Evolutionary conservation across 805 yeast genomes (phyloP), one percentile per base, ranked within the genome.

Genomic region (Metschnikowia lunata): DNA sequence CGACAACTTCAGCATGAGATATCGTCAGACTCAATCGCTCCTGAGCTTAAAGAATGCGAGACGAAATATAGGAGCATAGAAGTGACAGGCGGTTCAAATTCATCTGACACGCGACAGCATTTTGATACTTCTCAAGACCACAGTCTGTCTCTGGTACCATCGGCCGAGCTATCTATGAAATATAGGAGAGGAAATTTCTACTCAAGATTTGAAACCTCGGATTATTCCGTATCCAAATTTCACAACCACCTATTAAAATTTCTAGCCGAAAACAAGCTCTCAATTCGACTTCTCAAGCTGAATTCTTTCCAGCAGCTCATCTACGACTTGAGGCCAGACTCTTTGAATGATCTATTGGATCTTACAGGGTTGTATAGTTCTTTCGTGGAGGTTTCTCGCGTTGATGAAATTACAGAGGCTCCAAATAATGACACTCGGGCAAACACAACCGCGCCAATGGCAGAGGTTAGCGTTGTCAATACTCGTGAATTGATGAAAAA

Each of bases 231-330:
- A 13, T 57, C 64, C 56, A 72, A 70, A 49, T 75, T 78, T 55
- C 82, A 76, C 46, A 72, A 70, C 48, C 78, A 77, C 48, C 58
- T 78, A 27, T 62, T 76, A 66, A 69, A 64, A 49, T 78, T 78
- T 45, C 56, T 78, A 32, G 66, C 72, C 12, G 82, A 77, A n/a
- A 75, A 78, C 57, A 76, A 75, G 53, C 59, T 78, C 9, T 69
- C 78, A 0, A 66, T 76, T 28, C 63, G 62, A 18, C 69, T 71
- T 8, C 72, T 76, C n/a, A 74, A 72, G 57, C 71, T 78, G 40
- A 72, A 64, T 18, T 66, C 78, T 8, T 78, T 78, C 52, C 75
- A 74, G 55, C 81, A 78, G 49, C 55, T 78, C 34, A 62, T 78
- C 12, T 72, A 69, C 51, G 78, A 78, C 35, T 62, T 78, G 47